Percentiles rank a stretch among this genome's conserved stretches.
phyloP scores from a whole-genome alignment of 2,329 filamentous ascomycete species.

The Phaeosphaeriaceae sp. region DNA sequence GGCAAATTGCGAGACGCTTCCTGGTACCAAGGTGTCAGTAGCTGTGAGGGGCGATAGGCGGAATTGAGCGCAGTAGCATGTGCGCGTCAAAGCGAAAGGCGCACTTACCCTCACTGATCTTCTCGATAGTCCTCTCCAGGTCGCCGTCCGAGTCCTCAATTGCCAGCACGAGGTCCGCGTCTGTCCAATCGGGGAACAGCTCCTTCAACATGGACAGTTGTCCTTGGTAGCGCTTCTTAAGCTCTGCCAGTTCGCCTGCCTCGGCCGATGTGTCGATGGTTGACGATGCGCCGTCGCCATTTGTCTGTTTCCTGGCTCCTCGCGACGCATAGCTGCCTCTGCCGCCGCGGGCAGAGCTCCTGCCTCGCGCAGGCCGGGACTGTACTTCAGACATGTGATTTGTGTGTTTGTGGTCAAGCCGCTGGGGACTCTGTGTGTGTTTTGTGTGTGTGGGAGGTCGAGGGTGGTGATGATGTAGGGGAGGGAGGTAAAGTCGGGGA shows the following conservation, averaged over 20 bases:
- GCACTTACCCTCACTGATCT: constrained; percentile 76
- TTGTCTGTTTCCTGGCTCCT: constrained; percentile 62
- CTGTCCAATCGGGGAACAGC: constrained; percentile 94
- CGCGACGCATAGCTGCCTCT: constrained; percentile 71
- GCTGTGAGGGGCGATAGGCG: neutral
- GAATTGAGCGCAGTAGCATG: constrained; percentile 1
- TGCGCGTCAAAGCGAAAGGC: neutral
- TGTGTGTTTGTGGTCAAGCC: constrained; percentile 48
- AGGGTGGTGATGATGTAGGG: constrained; percentile 41
- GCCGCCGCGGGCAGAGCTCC: constrained; percentile 88
- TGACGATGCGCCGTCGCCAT: constrained; percentile 72
- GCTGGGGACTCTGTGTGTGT: constrained; percentile 29
- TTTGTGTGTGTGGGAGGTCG: constrained; percentile 33
- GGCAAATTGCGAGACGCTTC: constrained; percentile 81
- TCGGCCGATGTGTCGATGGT: constrained; percentile 73
- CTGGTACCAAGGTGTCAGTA: constrained; percentile 51
- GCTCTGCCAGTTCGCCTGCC: constrained; percentile 86
- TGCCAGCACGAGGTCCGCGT: constrained; percentile 91
- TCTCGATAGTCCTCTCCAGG: constrained; percentile 74
- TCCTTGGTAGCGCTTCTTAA: constrained; percentile 86
- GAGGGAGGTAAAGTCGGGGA: constrained; percentile 37
- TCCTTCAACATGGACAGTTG: constrained; percentile 86
- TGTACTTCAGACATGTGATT: constrained; percentile 91
- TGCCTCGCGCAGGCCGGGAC: constrained; percentile 85
- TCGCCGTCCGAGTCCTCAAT: constrained; percentile 85